Evolutionary conservation across 108 stramenopile genomes (phyloP).

Genomic region (Nitzschia palea): DNA sequence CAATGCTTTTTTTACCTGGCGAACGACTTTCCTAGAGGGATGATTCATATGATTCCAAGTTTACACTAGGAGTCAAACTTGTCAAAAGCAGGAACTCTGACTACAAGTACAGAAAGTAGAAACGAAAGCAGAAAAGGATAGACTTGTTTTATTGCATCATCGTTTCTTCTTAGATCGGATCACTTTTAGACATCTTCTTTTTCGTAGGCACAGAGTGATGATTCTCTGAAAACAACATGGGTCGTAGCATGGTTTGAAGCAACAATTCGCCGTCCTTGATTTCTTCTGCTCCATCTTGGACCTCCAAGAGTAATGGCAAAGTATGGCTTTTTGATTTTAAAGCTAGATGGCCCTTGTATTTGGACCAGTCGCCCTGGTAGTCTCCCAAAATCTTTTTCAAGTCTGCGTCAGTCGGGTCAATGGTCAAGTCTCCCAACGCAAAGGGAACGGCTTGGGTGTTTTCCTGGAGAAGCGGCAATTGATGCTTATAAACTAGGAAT

Average conservation of each 20-base stretch:
- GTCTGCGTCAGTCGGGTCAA: slow-evolving; percentile 15
- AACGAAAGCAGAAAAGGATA: too few relatives aligned
- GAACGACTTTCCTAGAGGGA: too few relatives aligned
- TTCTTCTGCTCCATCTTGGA: slow-evolving; percentile 7
- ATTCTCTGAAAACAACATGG: not conserved
- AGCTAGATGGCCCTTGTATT: slow-evolving; percentile 23
- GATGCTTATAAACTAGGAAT: slow-evolving; percentile 14
- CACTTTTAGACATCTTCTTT: too few relatives aligned
- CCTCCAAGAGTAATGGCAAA: slow-evolving; percentile 21
- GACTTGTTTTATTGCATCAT: too few relatives aligned
- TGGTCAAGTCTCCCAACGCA: slow-evolving; percentile 14
- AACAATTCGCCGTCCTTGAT: not conserved
- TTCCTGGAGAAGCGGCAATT: slow-evolving; percentile 21
- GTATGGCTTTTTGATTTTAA: not conserved
- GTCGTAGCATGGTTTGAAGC: slow-evolving; percentile 1
- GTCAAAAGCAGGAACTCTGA: too few relatives aligned
- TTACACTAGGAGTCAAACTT: too few relatives aligned
- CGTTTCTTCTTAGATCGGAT: too few relatives aligned
- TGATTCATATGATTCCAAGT: too few relatives aligned
- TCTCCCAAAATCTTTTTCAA: slow-evolving; percentile 21
- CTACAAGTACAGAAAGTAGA: too few relatives aligned
- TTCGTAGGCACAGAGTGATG: too few relatives aligned
- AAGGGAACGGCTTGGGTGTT: not conserved
- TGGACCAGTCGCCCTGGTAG: slow-evolving; percentile 1
- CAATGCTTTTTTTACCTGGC: too few relatives aligned